Conservation (phyloP, 2,329 filamentous ascomycete species). For the Zasmidium cellare region DNA sequence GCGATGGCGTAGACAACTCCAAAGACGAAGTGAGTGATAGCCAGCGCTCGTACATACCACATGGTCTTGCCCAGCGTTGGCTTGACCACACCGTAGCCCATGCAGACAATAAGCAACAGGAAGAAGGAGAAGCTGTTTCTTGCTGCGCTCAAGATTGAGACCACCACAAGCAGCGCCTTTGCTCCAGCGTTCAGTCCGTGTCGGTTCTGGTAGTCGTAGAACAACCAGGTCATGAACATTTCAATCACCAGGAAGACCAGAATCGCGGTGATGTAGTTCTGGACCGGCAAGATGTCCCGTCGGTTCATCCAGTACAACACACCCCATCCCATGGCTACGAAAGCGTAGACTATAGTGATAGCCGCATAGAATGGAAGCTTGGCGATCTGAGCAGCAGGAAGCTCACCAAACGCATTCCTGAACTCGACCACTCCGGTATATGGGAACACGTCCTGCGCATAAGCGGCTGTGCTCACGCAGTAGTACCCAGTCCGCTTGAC, state of each 20-base stretch:
- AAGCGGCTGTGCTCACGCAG: constrained; percentile 79
- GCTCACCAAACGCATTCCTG: constrained; percentile 92
- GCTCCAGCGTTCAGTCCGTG: constrained; percentile 80
- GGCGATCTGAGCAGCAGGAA: constrained; percentile 91
- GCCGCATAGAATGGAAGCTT: constrained; percentile 97
- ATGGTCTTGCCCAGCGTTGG: constrained; percentile 87
- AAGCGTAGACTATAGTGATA: constrained; percentile 87
- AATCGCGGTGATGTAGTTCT: constrained; percentile 99
- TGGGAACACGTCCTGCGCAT: constrained; percentile 55
- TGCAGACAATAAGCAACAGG: constrained; percentile 94
- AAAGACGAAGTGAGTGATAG: constrained; percentile 90
- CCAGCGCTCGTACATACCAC: constrained; percentile 88
- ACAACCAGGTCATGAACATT: constrained; percentile 98
- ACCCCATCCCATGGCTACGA: constrained; percentile 85
- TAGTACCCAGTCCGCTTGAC: constrained; percentile 94
- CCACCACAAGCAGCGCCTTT: constrained; percentile 83
- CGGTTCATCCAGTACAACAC: constrained; percentile 95
- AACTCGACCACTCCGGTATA: constrained; percentile 87
- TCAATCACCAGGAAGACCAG: constrained; percentile 91
- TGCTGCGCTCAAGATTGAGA: constrained; percentile 89
- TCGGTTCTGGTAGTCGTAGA: constrained; percentile 94
- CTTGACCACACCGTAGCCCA: constrained; percentile 99
- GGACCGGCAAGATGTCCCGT: constrained; percentile 89
- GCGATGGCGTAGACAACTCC: constrained; percentile 91
- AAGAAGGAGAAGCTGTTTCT: constrained; percentile 99